Evolutionary conservation across 768 basidiomycete genomes (phyloP), one percentile per base, ranked within the genome.

Genomic region (Tulasnella sp.): DNA sequence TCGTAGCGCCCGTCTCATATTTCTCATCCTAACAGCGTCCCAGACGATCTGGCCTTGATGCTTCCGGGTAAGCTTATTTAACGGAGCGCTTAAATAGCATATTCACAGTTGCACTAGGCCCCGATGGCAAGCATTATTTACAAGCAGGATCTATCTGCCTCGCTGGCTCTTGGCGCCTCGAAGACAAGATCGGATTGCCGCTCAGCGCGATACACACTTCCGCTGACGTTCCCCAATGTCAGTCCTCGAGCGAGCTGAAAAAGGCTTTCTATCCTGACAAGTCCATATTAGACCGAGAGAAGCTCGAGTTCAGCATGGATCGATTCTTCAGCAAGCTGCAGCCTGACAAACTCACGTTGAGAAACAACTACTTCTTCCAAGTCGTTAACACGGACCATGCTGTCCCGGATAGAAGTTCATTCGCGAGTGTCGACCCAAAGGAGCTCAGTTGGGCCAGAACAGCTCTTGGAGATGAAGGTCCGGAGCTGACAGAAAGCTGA

Each of bases 151-250:
- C 89, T 0, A 89, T 93, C 80, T 87, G 88, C 78, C 86, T 91
- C 23, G 85, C 91, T 80, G 92, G 93, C 32, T 90, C 89, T 79
- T 93, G 93, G 93, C 87, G 92, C 23, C 86, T 93, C 84, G 82
- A 87, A 80, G 92, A 93, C 84, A 93, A 93, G 84, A 88, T 92
- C 75, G 93, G 92, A 9, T 85, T 90, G 81, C 86, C 90, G 29
- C 84, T 93, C 48, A 90, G 92, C 75, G 90, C 92, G 75, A 93
- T 93, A 61, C 92, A 94, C 83, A 83, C 85, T 76, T 86, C 87
- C 37, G 92, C 93, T 37, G 85, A 90, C 81, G 93, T 93, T 51
- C 91, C 92, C 23, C 89, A 89, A 83, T 93, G 92, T 91, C 83
- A 35, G 20, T 70, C 35, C 77, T 42, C 9, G 32, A 29, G 26